Percentiles rank a stretch among this genome's conserved stretches.
These are phyloP conservation scores for Coniosporium tulheliwenetii DNA, from an alignment of 2,329 filamentous ascomycete genomes.

Conservation along the genomic window DNA sequence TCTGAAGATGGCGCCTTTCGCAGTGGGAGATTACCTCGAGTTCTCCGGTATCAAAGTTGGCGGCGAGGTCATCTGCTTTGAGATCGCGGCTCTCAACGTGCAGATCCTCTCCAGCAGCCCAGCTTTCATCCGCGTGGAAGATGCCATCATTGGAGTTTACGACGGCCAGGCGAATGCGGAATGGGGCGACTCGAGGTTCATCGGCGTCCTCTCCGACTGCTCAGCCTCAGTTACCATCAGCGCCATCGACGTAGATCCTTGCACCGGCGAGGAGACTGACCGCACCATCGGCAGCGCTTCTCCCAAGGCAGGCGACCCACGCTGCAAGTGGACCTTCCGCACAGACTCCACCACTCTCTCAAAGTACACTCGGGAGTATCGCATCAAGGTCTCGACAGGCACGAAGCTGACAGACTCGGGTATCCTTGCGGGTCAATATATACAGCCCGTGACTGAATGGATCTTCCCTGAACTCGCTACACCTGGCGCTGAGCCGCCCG, in stretches of 20 bases:
- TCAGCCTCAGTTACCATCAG: constrained; percentile 17
- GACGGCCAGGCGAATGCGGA: constrained; percentile 19
- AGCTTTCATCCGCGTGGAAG: constrained; percentile 26
- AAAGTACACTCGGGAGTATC: constrained; percentile 26
- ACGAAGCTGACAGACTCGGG: constrained; percentile 21
- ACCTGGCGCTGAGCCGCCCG: constrained; percentile 18
- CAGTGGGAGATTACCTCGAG: constrained; percentile 24
- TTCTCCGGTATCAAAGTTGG: constrained; percentile 19
- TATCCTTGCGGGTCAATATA: constrained; percentile 25
- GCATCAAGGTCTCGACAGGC: constrained; percentile 18
- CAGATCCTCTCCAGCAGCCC: constrained; percentile 21
- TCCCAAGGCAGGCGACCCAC: constrained; percentile 13
- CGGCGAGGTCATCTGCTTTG: constrained; percentile 21
- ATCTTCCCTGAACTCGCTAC: constrained; percentile 25
- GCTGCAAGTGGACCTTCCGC: constrained; percentile 25
- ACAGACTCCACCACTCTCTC: constrained; percentile 11
- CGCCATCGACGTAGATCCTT: constrained; percentile 26
- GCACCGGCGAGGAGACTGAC: constrained; percentile 22
- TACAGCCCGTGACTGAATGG: constrained; percentile 26
- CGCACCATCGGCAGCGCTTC: constrained; percentile 18
- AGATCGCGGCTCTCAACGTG: constrained; percentile 22
- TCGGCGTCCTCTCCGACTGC: constrained; percentile 24
- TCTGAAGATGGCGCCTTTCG: constrained; percentile 24
- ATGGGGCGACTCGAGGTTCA: constrained; percentile 19
- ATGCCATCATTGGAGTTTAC: constrained; percentile 24